phyloP scores from a whole-genome alignment of 352 stramenopile genomes.

The Phytophthora multivora region DNA sequence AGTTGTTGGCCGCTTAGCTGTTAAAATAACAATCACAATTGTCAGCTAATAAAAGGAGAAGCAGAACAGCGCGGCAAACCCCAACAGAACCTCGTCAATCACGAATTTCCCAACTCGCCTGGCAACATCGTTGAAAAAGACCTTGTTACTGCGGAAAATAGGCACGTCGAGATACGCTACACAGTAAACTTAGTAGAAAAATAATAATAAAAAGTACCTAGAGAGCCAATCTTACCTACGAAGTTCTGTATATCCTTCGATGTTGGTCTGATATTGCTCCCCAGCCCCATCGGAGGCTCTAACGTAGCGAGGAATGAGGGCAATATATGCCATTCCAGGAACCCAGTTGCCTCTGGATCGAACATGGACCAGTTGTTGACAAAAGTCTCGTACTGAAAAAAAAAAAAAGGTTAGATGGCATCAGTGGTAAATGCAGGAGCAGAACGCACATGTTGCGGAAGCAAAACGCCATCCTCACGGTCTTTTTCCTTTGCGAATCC shows the following conservation, averaged over 20 bases:
- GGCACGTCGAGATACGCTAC: constrained; percentile 58
- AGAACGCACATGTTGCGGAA: constrained; percentile 56
- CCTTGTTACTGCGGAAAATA: constrained; percentile 62
- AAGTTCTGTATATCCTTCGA: constrained; percentile 52
- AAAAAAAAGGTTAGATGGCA: not conserved
- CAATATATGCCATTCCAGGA: constrained; percentile 74
- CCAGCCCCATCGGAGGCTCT: constrained; percentile 73
- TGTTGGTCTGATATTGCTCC: constrained; percentile 33
- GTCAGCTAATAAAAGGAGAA: not conserved
- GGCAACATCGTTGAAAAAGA: constrained; percentile 73
- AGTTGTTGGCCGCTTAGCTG: constrained; percentile 60
- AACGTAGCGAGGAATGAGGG: constrained; percentile 67
- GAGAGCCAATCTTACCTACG: constrained; percentile 46
- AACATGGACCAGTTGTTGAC: constrained; percentile 70
- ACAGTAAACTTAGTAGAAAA: not conserved
- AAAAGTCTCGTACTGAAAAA: constrained; percentile 80
- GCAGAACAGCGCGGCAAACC: too few relatives aligned
- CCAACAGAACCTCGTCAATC: constrained; percentile 47
- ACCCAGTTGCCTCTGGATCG: constrained; percentile 86
- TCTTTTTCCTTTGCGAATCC: constrained; percentile 87
- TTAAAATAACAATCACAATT: not conserved
- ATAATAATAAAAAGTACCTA: not conserved
- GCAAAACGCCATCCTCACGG: constrained; percentile 56
- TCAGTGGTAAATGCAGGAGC: not conserved
- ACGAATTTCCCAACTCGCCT: constrained; percentile 62